Percentiles rank a stretch among this genome's conserved stretches.
These are phyloP conservation scores for Pleurotus platypus DNA, from an alignment of 768 basidiomycete genomes.

Conservation along the genomic window DNA sequence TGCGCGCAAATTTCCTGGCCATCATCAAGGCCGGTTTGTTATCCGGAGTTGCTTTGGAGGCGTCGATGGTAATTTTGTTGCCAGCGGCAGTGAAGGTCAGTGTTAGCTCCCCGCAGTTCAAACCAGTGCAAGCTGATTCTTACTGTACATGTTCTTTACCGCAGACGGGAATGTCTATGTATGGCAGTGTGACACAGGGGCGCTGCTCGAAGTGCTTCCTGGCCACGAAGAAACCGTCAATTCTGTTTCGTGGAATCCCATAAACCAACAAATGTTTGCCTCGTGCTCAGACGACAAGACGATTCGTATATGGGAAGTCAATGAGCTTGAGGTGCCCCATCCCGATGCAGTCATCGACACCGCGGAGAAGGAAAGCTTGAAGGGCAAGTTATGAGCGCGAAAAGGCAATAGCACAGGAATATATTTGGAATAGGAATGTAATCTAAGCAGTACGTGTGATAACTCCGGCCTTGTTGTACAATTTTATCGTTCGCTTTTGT, in stretches of 20 bases:
- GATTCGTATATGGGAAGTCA: slow-evolving; percentile 86
- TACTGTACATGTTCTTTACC: not conserved
- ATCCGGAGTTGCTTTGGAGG: slow-evolving; percentile 96
- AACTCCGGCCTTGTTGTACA: not conserved
- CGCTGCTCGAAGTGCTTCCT: slow-evolving; percentile 75
- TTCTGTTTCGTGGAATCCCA: slow-evolving; percentile 96
- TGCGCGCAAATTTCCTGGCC: slow-evolving; percentile 81
- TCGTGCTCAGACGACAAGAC: slow-evolving; percentile 92
- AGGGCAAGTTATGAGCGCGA: slow-evolving; percentile 55
- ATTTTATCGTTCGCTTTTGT: not conserved
- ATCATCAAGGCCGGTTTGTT: slow-evolving; percentile 78
- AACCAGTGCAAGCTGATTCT: not conserved
- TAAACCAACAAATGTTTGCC: slow-evolving; percentile 88
- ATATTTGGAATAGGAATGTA: slow-evolving; percentile 8
- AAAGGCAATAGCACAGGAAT: slow-evolving; percentile 30
- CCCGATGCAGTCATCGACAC: slow-evolving; percentile 12
- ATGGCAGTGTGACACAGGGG: slow-evolving; percentile 87
- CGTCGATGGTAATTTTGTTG: slow-evolving; percentile 79
- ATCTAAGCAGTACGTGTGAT: slow-evolving; percentile 1
- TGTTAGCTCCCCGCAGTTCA: slow-evolving; percentile 9
- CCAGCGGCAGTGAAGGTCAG: slow-evolving; percentile 94
- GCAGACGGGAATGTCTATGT: slow-evolving; percentile 91
- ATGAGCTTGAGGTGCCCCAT: slow-evolving; percentile 12
- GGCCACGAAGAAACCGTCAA: slow-evolving; percentile 94
- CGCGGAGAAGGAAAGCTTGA: slow-evolving; percentile 47